phyloP scores from a whole-genome alignment of 176 grass and related monocot species.

The Lolium rigidum region DNA sequence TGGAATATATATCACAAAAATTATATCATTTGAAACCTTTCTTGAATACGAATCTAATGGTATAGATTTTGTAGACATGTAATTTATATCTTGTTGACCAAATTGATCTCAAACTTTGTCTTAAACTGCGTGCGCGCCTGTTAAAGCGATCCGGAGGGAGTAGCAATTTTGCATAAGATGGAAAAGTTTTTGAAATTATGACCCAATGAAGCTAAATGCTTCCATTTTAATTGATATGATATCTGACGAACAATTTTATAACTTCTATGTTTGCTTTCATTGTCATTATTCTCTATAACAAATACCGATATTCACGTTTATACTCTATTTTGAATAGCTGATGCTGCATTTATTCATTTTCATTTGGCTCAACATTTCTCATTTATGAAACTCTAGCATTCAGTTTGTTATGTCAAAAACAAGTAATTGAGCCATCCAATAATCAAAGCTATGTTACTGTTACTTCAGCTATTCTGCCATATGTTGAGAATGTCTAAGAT shows the following conservation, averaged over 20 bases:
- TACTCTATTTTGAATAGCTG: conserved; percentile 4
- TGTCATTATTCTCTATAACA: conserved; percentile 7
- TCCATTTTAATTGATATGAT: background rate
- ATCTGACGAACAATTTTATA: background rate
- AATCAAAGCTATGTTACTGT: background rate
- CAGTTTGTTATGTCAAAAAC: background rate
- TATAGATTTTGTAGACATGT: too few relatives aligned
- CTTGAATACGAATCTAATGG: too few relatives aligned
- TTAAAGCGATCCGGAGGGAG: too few relatives aligned
- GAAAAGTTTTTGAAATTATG: background rate
- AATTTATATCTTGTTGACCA: too few relatives aligned
- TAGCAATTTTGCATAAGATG: background rate
- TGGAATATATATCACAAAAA: too few relatives aligned
- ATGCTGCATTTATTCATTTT: conserved; percentile 28
- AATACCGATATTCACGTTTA: conserved; percentile 1
- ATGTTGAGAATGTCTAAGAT: conserved; percentile 18
- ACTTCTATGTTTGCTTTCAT: background rate
- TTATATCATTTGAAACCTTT: too few relatives aligned
- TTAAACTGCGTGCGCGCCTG: too few relatives aligned
- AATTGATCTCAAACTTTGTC: too few relatives aligned
- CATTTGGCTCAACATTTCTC: background rate
- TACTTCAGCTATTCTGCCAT: background rate
- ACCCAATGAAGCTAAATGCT: background rate
- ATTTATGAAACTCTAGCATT: background rate
- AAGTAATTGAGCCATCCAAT: background rate